These are phyloP conservation scores for Paecilomyces formosus DNA, from an alignment of 2,329 filamentous ascomycete species.

Conservation along the genomic window DNA sequence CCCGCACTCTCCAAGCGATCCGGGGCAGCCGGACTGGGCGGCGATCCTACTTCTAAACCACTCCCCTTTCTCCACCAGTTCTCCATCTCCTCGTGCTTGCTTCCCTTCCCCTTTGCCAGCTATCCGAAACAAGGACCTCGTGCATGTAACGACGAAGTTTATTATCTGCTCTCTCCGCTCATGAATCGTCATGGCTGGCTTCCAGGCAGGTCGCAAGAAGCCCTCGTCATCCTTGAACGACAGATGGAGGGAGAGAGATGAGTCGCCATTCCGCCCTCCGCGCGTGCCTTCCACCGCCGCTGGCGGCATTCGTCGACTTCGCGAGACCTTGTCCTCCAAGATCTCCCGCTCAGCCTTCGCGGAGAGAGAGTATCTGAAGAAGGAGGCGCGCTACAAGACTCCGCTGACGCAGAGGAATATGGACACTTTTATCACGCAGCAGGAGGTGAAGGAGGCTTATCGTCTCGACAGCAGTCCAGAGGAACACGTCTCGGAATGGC, in stretches of 20 bases:
- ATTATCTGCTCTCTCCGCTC: not conserved
- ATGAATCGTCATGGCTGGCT: not conserved
- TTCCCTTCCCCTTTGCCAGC: not conserved
- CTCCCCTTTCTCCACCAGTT: not conserved
- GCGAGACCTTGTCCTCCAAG: slow-evolving; percentile 24
- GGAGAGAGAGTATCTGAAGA: slow-evolving; percentile 26
- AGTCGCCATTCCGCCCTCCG: slow-evolving; percentile 25
- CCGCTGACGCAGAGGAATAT: slow-evolving; percentile 30
- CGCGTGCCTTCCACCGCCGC: slow-evolving; percentile 18
- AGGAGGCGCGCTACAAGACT: slow-evolving; percentile 26
- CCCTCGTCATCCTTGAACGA: not conserved
- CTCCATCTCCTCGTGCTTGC: not conserved
- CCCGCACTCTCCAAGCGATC: not conserved
- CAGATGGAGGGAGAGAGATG: slow-evolving; percentile 18
- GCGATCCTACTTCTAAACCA: not conserved
- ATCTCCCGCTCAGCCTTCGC: slow-evolving; percentile 24
- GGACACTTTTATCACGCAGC: slow-evolving; percentile 25
- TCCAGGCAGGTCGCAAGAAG: not conserved
- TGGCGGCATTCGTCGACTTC: slow-evolving; percentile 25
- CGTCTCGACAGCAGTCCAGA: slow-evolving; percentile 48
- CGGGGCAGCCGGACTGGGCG: not conserved
- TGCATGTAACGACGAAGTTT: not conserved
- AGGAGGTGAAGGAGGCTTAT: slow-evolving; percentile 45
- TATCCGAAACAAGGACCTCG: not conserved
- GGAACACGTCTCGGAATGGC: slow-evolving; percentile 67